Evolutionary conservation across 768 basidiomycete species (phyloP), one percentile per base, ranked within the genome.

Genomic region (Boletus rubroflammeus): DNA sequence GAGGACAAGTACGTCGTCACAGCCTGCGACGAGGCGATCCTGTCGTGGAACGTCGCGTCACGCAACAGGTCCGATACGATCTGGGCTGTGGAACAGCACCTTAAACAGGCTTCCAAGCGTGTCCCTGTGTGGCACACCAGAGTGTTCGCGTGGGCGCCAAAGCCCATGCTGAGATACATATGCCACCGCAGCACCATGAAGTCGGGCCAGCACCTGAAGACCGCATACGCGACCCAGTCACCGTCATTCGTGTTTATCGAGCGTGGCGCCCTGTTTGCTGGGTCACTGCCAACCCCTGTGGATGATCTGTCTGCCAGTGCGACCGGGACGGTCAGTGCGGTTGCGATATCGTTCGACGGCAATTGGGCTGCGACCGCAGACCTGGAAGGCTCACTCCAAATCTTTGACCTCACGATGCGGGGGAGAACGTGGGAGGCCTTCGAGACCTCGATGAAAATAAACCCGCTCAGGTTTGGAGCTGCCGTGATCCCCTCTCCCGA

Each of bases 331-430:
- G 6, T 35, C 6, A 54, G 38, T 15, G 43, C 10, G 3, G 25
- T 64, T 32, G 52, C 64, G 1, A 31, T 68, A 25, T 69, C 67
- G 5, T 41, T 49, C 0, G 60, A 70, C 41, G 67, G 69, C 0
- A 47, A 19, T 19, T 54, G 55, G 55, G 46, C 63, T 19, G 67
- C 59, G 29, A 52, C 54, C 2, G 47, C 49, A 2, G 26, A 43
- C 19, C 0, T 21, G 23, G 35, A 10, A 17, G 62, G 61, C 0
- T 50, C 44, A 25, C 44, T 63, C n/a, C 4, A 41, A n/a, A 56
- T 59, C 17, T 11, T 31, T 2, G 61, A 62, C 35, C 51, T 59
- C 17, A 39, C 41, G 3, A 10, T 51, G 1, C n/a, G 14, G 3
- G 1, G 4, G 19, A 26, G 0, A 14, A 44, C 44, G 1, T 63